phyloP scores from a whole-genome alignment of 352 stramenopile genomes.

The Thalassiosira mediterranea region DNA sequence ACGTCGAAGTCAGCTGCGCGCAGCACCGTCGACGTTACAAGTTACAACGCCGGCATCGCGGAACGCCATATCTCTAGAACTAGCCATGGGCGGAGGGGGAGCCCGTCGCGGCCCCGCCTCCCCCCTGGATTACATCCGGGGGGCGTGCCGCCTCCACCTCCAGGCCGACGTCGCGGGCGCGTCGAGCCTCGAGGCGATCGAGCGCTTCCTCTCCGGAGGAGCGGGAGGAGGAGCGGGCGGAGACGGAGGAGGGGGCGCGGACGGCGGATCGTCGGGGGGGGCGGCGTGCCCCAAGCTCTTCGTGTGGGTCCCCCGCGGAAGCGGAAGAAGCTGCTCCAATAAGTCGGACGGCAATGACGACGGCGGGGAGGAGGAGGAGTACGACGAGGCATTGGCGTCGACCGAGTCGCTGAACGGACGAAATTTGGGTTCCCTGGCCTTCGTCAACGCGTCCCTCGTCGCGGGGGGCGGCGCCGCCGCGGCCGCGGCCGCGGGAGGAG shows the following conservation, averaged over 20 bases:
- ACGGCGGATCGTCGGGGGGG: neutral
- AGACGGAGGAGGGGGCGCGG: neutral
- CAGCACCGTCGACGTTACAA: too few species aligned
- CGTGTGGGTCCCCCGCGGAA: conserved; percentile 47
- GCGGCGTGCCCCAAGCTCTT: conserved; percentile 37
- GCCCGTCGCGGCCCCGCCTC: conserved; percentile 2
- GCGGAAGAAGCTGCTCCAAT: neutral
- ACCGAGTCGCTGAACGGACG: conserved; percentile 52
- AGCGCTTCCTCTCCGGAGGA: conserved; percentile 38
- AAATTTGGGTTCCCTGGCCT: conserved; percentile 55
- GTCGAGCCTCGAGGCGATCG: conserved; percentile 30
- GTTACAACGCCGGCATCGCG: too few species aligned
- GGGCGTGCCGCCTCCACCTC: conserved; percentile 53
- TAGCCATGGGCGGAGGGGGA: conserved; percentile 15
- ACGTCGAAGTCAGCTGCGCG: too few species aligned
- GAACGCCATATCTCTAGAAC: too few species aligned
- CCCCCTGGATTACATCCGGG: conserved; percentile 54
- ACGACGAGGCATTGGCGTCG: conserved; percentile 52
- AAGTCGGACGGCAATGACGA: conserved; percentile 1
- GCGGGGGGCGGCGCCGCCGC: neutral
- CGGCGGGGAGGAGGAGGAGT: conserved; percentile 9
- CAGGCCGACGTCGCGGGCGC: conserved; percentile 15
- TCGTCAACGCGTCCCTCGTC: conserved; percentile 39
- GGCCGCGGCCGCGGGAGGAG: neutral
- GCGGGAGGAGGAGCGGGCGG: neutral